Evolutionary conservation across 345 rosid genomes (phyloP), one percentile per base, ranked within the genome.

Genomic region (Pugionium cornutum): DNA sequence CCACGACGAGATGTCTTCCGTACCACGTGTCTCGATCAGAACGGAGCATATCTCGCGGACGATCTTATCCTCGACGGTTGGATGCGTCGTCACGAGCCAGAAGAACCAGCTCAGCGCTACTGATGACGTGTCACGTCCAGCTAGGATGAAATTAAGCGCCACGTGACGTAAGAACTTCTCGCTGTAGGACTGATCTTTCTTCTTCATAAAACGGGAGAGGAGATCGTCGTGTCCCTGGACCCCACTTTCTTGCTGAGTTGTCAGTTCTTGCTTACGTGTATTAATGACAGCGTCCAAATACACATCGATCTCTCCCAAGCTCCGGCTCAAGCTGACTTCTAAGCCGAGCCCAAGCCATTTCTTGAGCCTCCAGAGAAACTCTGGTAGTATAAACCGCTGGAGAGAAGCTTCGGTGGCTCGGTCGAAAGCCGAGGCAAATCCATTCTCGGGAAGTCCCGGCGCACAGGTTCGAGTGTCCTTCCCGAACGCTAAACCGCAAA

Each of bases 51-150:
- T 64, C 66, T 92, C 98, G 10, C 57, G 62, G 9, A 92, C 57
- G 79, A 92, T 85, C 64, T 84, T 88, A n/a, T 83, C 89, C 73
- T 92, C 98, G 3, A 86, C 83, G 0, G 66, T 36, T 4, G 96
- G 92, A 49, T 89, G 85, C 53, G 87, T 82, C 6, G 59, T 80
- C 61, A 92, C 47, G 32, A 88, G 68, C 89, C 92, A 86, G 72
- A 92, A 92, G 83, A 92, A 92, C 98, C 98, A 92, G 84, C 85
- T 68, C 43, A 92, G 64, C 8, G 98, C 97, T 0, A 88, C 98
- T 0, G 97, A 84, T 58, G 97, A 89, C 64, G 98, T 92, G 89
- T 92, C 97, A 25, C 98, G 91, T 37, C 98, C 98, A 50, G 98
- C 98, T 58, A 92, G 82, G 68, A 92, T 89, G 76, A 92, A 92